Evolutionary conservation across 805 yeast species (phyloP), one percentile per base, ranked within the genome.

Genomic region (Kazachstania taianensis): DNA sequence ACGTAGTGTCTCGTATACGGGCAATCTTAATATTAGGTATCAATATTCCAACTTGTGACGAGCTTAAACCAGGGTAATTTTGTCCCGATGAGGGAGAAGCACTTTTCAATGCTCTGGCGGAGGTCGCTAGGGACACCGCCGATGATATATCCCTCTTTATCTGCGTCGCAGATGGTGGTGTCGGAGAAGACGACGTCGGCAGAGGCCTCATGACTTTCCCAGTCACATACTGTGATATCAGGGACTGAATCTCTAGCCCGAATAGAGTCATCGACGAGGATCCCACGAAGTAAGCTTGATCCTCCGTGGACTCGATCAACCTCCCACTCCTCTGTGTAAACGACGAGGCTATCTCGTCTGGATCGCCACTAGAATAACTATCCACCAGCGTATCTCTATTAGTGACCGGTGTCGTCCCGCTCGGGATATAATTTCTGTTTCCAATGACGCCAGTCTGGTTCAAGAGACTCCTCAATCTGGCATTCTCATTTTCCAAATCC

Each of bases 251-350:
- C 44, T 81, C 89, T 38, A 81, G 61, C 5, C 87, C 87, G 54
- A 81, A 81, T 13, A 81, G 56, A 0, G 92, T 81, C 87, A 81
- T 81, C 1, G 89, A 80, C 0, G 87, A 79, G 1, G 86, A 77
- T 0, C 94, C 94, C 25, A 80, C 82, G 49, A 80, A 81, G 26
- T 80, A 70, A 39, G 74, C 69, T 46, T 79, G 84, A 4, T 89
- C 89, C 1, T 85, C 78, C 42, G 84, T 65, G 0, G 86, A 78
- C 45, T 78, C 79, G 2, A 81, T 75, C 28, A 81, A 60, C 35
- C 84, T 67, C 2, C 89, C 85, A 46, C 77, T 73, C 44, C 75
- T 73, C 45, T 78, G 84, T 17, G 81, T 66, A 36, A 81, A 76
- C 7, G 84, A 83, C 2, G 81, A 78, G 4, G 78, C 76, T 7